Base-by-base conservation (phyloP, 169 alveolate species). In the Eimeria nieschulzi region DNA sequence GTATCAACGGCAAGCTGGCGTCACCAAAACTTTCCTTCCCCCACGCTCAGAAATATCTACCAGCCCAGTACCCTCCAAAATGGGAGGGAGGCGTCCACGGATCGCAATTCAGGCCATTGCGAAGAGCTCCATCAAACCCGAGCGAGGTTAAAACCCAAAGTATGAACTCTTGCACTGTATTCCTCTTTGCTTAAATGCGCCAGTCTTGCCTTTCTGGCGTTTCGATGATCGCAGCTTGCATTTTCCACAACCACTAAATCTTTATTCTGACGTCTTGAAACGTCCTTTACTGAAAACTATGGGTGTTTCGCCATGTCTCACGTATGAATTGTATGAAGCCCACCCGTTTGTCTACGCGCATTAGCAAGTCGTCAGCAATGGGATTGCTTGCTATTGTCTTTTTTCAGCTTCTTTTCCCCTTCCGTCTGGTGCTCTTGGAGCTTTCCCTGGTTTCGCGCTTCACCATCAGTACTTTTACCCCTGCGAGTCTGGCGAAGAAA, bases 401-500 rank as follows among this genome's bases (percentile, higher is more conserved):
- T 55, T 8, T 72, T 25, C 82, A 26, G 78, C 92, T 5, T 23
- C 70, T 9, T 87, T 87, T 39, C 92, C 92, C 8, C 82, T 87
- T 1, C 92, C 92, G 5, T 71, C 71, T 2, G 92, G 87, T 3
- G 92, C 64, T 9, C 25, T 9, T n/a, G 83, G 46, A 9, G 61
- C 87, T 0, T 70, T 46, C 8, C 64, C 87, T 17, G 70, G 71
- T 17, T 55, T 33, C 26, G 10, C 63, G 5, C 66, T 53, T 12
- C 92, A 87, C 25, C 92, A 87, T 80, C 92, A 87, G 72, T 87
- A 56, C 66, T 17, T 59, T 17, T 87, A 87, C 78, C 87, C 92
- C n/a, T 87, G 83, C 78, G 87, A 87, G 15, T 72, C 70, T 0
- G 70, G 61, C 17, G 87, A 59, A 7, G 46, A 51, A 25, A 71